Evolutionary conservation across 1,284 basidiomycete species (phyloP).

Genomic region (Rhodotorula sp.): DNA sequence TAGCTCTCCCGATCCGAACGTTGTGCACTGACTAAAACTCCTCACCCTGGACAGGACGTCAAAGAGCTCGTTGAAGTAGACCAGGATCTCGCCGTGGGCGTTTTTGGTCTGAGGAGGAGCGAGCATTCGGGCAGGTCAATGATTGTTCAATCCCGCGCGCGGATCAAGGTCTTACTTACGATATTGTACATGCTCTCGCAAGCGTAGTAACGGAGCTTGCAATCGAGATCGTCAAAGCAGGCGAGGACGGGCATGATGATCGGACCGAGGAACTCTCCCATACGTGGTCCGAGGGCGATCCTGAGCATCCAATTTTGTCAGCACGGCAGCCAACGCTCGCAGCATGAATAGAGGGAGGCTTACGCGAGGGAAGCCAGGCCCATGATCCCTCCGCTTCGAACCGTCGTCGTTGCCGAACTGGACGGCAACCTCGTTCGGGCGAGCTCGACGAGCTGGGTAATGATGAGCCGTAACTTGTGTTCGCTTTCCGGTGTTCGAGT

Average conservation of each 20-base stretch:
- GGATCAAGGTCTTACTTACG: constrained; percentile 19
- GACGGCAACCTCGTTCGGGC: constrained; percentile 62
- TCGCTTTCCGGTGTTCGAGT: constrained; percentile 63
- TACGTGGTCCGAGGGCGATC: constrained; percentile 89
- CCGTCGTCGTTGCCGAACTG: constrained; percentile 72
- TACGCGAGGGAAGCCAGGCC: constrained; percentile 75
- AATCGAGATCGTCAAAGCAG: constrained; percentile 93
- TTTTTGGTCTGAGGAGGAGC: constrained; percentile 63
- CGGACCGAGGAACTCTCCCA: constrained; percentile 88
- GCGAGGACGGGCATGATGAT: constrained; percentile 87
- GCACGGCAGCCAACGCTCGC: not conserved
- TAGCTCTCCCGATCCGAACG: too few relatives aligned
- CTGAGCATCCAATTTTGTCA: constrained; percentile 11
- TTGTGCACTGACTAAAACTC: too few relatives aligned
- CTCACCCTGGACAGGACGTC: constrained; percentile 91
- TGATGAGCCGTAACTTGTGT: constrained; percentile 76
- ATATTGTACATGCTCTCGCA: constrained; percentile 99
- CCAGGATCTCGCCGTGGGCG: constrained; percentile 92
- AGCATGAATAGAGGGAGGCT: not conserved
- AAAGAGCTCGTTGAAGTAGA: constrained; percentile 98
- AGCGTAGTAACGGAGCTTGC: constrained; percentile 92
- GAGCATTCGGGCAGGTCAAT: not conserved
- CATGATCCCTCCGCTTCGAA: constrained; percentile 73
- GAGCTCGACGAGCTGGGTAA: constrained; percentile 92
- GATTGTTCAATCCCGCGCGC: not conserved